Evolutionary conservation across 768 basidiomycete species (phyloP), one percentile per base, ranked within the genome.

Genomic region (Boletus patriciae): DNA sequence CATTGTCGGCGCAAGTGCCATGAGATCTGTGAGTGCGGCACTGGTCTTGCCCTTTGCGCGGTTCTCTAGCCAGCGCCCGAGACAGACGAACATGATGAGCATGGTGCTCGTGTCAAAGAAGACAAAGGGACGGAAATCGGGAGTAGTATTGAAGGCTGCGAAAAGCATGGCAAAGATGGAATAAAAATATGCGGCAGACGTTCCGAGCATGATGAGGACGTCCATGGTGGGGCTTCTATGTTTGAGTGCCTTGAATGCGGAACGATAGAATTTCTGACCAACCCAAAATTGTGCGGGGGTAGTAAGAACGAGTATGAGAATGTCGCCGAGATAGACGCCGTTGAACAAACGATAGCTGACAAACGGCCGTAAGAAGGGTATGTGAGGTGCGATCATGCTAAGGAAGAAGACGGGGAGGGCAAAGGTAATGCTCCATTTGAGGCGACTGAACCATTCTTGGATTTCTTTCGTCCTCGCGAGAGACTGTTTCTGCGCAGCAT

Each of bases 71-170:
- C 88, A 97, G 25, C 97, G 86, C 6, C 97, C 97, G 15, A 98
- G 83, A 3, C 93, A 95, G 65, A 98, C 90, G 71, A 99, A 98
- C 77, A 88, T 91, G 80, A 99, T 88, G 59, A 99, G 78, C 97
- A 98, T 98, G 19, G 97, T 97, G 67, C 93, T 97, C 2, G 97
- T 98, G 75, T 99, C 97, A 76, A 98, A 98, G 75, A 98, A 98
- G 44, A 94, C 82, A 69, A 88, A 83, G 2, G 97, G 96, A 19
- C 83, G 87, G 68, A 81, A 92, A 42, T 80, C 80, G 0, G 87
- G 80, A 11, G 87, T 82, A 6, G 78, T 72, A 65, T 85, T 84
- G 72, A 87, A 80, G 4, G 79, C 69, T 7, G 92, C 88, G 48
- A 76, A 76, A 58, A 91, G 43, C 78, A 99, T 80, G 45, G 81